These are phyloP conservation scores for Paramecium sonneborni DNA, from an alignment of 73 alveolate genomes.

Conservation along the genomic window DNA sequence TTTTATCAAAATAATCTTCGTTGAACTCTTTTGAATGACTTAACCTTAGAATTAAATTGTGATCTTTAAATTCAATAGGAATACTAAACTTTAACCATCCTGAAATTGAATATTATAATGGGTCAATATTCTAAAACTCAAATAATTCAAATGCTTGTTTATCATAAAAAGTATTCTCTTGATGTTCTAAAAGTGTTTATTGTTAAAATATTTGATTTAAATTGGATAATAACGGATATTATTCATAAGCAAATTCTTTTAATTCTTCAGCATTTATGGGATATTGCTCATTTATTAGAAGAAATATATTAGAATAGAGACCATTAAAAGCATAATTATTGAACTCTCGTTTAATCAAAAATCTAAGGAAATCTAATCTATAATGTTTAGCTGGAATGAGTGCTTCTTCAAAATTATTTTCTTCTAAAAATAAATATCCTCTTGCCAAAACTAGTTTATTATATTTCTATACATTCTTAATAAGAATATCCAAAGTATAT, in stretches of 20 bases:
- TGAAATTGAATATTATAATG: neutral
- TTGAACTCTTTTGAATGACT: neutral
- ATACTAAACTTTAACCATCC: neutral
- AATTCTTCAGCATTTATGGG: neutral
- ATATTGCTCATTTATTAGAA: neutral
- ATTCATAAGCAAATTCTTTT: neutral
- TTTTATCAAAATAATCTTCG: neutral
- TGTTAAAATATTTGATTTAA: neutral
- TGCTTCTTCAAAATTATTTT: neutral
- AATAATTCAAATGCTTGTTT: neutral
- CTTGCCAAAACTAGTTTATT: constrained; percentile 8
- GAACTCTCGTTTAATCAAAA: neutral
- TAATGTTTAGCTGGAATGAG: neutral
- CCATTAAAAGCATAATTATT: neutral
- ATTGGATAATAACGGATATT: neutral
- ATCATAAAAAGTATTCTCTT: neutral
- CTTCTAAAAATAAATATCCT: neutral
- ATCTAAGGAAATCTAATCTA: neutral
- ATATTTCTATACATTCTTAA: neutral
- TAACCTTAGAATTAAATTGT: neutral
- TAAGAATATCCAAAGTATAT: neutral
- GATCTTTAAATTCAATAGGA: neutral
- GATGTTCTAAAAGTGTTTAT: neutral
- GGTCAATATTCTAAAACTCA: neutral
- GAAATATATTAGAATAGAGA: neutral